Base-by-base conservation (phyloP, 768 basidiomycete genomes). In the Trichaptum fuscoviolaceum region DNA sequence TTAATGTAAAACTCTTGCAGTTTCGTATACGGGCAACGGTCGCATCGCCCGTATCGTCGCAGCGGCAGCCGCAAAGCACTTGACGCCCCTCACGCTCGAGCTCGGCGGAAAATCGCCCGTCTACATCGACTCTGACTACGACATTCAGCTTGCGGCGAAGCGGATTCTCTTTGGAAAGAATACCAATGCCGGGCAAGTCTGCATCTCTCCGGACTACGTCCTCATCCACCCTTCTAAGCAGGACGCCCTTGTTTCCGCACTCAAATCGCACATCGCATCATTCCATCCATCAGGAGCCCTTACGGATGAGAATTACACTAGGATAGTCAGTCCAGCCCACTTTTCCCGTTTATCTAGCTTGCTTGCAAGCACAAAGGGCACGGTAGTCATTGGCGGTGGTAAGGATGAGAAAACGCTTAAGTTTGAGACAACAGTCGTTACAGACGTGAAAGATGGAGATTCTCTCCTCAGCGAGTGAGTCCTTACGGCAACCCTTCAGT, bases 61-160 rank as follows among this genome's bases (percentile, higher is more conserved):
- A 0, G 65, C 69, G 18, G 81, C 81, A 0, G 82, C 82, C 0
- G 82, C 78, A 0, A 77, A 80, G 71, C 72, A 80, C 63, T 69
- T 82, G 24, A 81, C 80, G 9, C 81, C 81, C 10, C 66, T 77
- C 62, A 80, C 82, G 24, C 76, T 83, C 59, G 82, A 83, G 71
- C 57, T 72, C 8, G 57, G 68, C 36, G 73, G 73, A 2, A 68
- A 71, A 63, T 69, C 36, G 20, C 81, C 83, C 2, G 82, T 80
- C 1, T 66, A 84, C 24, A 74, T 87, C 52, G 81, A 81, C 64
- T 66, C 79, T 9, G 75, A 77, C 25, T 75, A 74, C 69, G 78
- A 80, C 58, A 35, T 73, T 24, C 63, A 72, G 23, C 42, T 71
- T 1, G 65, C 70, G 0, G 76, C 74, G 23, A 65, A 69, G 58